A percentile compares a stretch with the other conserved stretches of the same genome.
Conservation (phyloP, 1,284 basidiomycete species). For the Leccinum ponderosum region DNA sequence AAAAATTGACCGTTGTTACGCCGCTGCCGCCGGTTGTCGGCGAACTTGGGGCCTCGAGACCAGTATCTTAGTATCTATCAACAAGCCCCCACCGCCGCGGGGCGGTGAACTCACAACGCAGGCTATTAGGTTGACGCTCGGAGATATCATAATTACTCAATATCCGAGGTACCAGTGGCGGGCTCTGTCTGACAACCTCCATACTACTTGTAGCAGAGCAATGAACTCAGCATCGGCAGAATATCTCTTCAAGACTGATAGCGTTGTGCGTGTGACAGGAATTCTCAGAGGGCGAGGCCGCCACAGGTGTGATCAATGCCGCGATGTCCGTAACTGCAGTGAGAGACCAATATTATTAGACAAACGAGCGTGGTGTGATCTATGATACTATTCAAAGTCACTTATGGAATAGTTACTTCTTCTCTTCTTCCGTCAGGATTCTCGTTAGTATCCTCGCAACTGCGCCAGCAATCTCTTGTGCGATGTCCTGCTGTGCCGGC, state of each 20-base stretch:
- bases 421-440: conserved; percentile 27
- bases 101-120: neutral
- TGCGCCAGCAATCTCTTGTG: conserved; percentile 44
- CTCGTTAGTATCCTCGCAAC: conserved; percentile 46
- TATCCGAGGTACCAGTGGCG: neutral
- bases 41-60: neutral
- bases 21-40: neutral
- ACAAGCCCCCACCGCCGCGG: neutral
- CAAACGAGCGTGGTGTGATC: conserved; percentile 10
- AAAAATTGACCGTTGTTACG: neutral
- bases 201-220: neutral
- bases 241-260: neutral
- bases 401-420: neutral
- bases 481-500: conserved; percentile 42
- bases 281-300: neutral
- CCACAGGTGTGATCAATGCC: neutral
- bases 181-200: neutral
- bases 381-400: neutral
- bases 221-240: neutral
- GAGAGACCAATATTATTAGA: neutral
- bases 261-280: neutral
- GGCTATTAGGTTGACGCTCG: neutral
- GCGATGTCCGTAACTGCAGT: neutral
- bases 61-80: neutral
- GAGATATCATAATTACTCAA: neutral